phyloP scores from a whole-genome alignment of 805 yeast species.

The Myxozyma geophila region DNA sequence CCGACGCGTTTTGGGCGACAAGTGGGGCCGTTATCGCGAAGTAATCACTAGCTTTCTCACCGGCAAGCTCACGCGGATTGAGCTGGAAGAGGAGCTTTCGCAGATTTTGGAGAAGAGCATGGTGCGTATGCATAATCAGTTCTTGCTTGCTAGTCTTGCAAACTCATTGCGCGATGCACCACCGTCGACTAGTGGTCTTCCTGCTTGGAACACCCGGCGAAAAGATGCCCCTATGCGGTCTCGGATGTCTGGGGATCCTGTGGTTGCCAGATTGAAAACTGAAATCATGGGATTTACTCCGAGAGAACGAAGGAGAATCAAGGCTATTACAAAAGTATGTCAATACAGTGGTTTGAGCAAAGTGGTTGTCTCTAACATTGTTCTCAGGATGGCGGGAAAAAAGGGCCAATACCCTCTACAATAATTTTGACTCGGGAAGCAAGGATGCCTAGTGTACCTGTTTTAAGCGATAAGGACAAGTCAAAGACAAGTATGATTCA shows the following conservation, averaged over 20 bases:
- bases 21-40: constrained; percentile 87
- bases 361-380: not conserved
- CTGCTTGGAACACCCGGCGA: constrained; percentile 56
- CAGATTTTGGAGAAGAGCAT: constrained; percentile 58
- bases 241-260: constrained; percentile 52
- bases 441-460: constrained; percentile 82
- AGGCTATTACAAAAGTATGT: constrained; percentile 62
- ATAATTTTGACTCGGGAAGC: constrained; percentile 51
- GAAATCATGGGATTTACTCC: constrained; percentile 86
- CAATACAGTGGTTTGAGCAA: not conserved
- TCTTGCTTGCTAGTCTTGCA: constrained; percentile 78
- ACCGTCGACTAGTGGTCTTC: constrained; percentile 53
- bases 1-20: constrained; percentile 70
- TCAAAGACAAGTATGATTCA: constrained; percentile 30
- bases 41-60: constrained; percentile 70
- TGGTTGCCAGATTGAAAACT: constrained; percentile 79
- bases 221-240: constrained; percentile 53
- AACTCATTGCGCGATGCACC: constrained; percentile 82
- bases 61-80: constrained; percentile 69
- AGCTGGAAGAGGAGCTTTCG: constrained; percentile 63
- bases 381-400: constrained; percentile 71
- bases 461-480: constrained; percentile 50
- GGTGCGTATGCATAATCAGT: constrained; percentile 76
- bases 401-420: constrained; percentile 52
- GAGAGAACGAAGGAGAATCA: constrained; percentile 81